Evolutionary conservation across 2,329 filamentous ascomycete species (phyloP).

Genomic region (Aureobasidium sp.): DNA sequence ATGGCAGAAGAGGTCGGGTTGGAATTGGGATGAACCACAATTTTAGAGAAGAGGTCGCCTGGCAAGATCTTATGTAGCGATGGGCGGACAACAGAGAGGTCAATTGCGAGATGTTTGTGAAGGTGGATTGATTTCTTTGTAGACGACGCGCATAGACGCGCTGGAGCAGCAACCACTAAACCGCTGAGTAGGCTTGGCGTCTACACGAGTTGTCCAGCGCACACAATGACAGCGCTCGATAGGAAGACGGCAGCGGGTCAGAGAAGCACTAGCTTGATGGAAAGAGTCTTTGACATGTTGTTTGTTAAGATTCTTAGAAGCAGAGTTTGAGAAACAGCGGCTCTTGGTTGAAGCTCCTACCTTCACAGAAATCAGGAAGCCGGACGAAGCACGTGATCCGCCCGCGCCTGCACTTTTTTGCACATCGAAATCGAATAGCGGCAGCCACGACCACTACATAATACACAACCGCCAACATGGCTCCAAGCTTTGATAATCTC

Average conservation of each 20-base stretch:
- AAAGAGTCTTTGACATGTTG: neutral
- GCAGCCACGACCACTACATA: neutral
- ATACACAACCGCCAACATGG: slow-evolving; percentile 54
- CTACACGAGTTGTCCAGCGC: neutral
- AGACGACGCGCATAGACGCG: slow-evolving; percentile 9
- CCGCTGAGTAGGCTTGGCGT: neutral
- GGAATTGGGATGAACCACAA: neutral
- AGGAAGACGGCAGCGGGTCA: neutral
- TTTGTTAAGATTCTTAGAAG: neutral
- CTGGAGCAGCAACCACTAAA: neutral
- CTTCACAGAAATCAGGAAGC: neutral
- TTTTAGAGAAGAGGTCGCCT: neutral
- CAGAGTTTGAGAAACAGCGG: neutral
- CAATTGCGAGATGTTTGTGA: slow-evolving; percentile 7
- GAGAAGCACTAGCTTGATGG: neutral
- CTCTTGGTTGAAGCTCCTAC: neutral
- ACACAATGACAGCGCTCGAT: neutral
- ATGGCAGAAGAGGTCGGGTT: neutral
- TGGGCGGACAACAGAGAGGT: neutral
- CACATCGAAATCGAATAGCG: slow-evolving; percentile 3
- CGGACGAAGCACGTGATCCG: neutral
- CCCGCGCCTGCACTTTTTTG: slow-evolving; percentile 6
- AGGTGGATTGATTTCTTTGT: neutral
- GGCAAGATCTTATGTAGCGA: neutral
- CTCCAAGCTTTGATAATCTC: slow-evolving; percentile 85